A percentile compares a stretch with the other conserved stretches of the same genome.
Evolutionary conservation across 2,329 filamentous ascomycete species (phyloP).

Genomic region (Trichoderma oligosporum): DNA sequence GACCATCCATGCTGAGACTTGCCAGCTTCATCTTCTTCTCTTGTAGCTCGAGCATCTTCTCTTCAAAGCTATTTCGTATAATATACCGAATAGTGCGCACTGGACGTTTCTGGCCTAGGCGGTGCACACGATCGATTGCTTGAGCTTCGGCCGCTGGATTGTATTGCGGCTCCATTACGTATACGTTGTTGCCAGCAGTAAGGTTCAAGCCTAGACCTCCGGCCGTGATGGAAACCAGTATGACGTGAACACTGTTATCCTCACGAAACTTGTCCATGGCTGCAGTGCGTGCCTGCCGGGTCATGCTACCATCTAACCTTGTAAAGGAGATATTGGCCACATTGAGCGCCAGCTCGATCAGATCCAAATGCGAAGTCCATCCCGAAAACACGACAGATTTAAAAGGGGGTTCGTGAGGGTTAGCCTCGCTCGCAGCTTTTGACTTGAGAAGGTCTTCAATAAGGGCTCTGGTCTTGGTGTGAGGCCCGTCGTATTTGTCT

Average conservation of each 20-base stretch:
- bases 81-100: conserved; percentile 87
- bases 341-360: conserved; percentile 79
- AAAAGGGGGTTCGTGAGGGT: conserved; percentile 66
- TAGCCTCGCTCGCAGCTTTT: conserved; percentile 57
- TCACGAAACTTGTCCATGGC: conserved; percentile 77
- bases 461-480: conserved; percentile 85
- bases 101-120: conserved; percentile 81
- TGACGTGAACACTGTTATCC: conserved; percentile 67
- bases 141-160: conserved; percentile 94
- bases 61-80: conserved; percentile 87
- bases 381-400: conserved; percentile 94
- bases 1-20: conserved; percentile 74
- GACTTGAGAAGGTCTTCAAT: conserved; percentile 68
- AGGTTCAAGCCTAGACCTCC: conserved; percentile 90
- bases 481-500: conserved; percentile 74
- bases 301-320: conserved; percentile 90
- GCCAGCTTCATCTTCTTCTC: conserved; percentile 90
- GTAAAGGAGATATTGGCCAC: conserved; percentile 63
- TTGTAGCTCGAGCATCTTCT: conserved; percentile 86
- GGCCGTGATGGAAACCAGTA: conserved; percentile 88
- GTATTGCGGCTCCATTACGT: conserved; percentile 99
- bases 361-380: conserved; percentile 93
- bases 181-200: conserved; percentile 83
- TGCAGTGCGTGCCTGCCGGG: conserved; percentile 64
- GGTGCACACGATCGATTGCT: conserved; percentile 93